phyloP scores from a whole-genome alignment of 2,329 filamentous ascomycete genomes.

The Arthrocladium fulminans region DNA sequence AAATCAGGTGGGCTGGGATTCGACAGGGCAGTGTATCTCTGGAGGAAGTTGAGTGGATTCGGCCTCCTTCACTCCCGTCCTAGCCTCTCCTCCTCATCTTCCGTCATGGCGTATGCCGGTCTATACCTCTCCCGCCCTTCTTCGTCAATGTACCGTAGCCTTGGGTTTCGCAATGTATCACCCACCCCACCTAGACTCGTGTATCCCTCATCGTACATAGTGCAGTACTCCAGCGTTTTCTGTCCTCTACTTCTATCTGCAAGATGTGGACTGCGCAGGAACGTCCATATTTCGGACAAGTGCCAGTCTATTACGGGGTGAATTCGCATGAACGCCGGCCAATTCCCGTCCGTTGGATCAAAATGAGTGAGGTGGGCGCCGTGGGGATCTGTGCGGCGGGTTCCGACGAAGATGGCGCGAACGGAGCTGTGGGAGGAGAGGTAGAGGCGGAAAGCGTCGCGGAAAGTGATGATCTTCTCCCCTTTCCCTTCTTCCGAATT shows the following conservation, averaged over 20 bases:
- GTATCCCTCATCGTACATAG: slow-evolving; percentile 79
- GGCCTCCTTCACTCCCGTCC: slow-evolving; percentile 49
- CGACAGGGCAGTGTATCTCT: no score
- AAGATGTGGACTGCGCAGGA: slow-evolving; percentile 56
- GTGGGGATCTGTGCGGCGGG: slow-evolving; percentile 84
- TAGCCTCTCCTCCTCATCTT: slow-evolving; percentile 69
- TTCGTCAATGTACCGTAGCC: slow-evolving; percentile 41
- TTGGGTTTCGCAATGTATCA: slow-evolving; percentile 85
- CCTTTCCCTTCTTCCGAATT: not conserved
- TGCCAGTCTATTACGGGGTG: slow-evolving; percentile 98
- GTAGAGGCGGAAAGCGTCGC: slow-evolving; percentile 69
- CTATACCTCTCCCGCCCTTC: slow-evolving; percentile 42
- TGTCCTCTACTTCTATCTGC: slow-evolving; percentile 32
- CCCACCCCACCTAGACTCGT: slow-evolving; percentile 84
- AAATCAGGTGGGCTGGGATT: no score
- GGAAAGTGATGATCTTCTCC: slow-evolving; percentile 48
- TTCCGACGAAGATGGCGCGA: slow-evolving; percentile 77
- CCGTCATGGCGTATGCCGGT: slow-evolving; percentile 66
- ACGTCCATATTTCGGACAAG: slow-evolving; percentile 88
- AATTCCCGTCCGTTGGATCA: slow-evolving; percentile 76
- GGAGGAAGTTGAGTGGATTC: not conserved
- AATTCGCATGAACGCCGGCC: slow-evolving; percentile 86
- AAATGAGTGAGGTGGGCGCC: slow-evolving; percentile 71
- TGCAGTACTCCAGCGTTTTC: slow-evolving; percentile 62
- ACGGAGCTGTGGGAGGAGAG: slow-evolving; percentile 46